These are phyloP conservation scores for Stephanodiscus triporus DNA, from an alignment of 108 stramenopile genomes.

Conservation along the genomic window DNA sequence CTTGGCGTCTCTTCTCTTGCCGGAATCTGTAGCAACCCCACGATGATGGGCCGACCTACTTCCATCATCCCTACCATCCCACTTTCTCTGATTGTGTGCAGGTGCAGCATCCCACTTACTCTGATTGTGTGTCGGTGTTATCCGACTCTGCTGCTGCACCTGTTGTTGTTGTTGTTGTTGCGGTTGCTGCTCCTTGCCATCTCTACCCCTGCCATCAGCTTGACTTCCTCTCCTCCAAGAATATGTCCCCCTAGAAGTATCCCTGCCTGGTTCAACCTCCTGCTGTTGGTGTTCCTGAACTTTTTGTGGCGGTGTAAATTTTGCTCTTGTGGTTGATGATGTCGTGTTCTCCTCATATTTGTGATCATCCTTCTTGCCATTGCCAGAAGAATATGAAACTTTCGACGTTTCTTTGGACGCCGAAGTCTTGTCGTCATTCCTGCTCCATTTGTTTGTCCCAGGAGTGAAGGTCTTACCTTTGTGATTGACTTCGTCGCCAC, in stretches of 20 bases:
- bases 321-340: conserved; percentile 10
- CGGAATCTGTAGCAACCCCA: neutral
- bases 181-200: neutral
- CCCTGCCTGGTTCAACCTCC: neutral
- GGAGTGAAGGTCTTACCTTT: neutral
- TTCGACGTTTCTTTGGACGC: neutral
- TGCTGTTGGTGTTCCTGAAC: conserved; percentile 8
- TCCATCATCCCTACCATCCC: conserved; percentile 25
- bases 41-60: neutral
- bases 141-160: conserved; percentile 5
- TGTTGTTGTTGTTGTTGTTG: neutral
- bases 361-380: conserved; percentile 9
- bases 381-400: neutral
- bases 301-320: conserved; percentile 29
- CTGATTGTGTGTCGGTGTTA: neutral
- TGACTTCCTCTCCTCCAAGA: conserved; percentile 2
- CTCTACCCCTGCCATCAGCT: conserved; percentile 1
- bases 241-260: conserved; percentile 1
- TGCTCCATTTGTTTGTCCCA: no score
- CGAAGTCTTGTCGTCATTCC: neutral
- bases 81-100: conserved; percentile 2
- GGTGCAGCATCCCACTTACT: conserved; percentile 9
- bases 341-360: neutral
- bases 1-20: conserved; percentile 4
- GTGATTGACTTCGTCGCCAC: neutral